Percentiles rank a stretch among this genome's conserved stretches.
These are phyloP conservation scores for Epichloe amarillans DNA, from an alignment of 2,329 filamentous ascomycete species.

Conservation along the genomic window DNA sequence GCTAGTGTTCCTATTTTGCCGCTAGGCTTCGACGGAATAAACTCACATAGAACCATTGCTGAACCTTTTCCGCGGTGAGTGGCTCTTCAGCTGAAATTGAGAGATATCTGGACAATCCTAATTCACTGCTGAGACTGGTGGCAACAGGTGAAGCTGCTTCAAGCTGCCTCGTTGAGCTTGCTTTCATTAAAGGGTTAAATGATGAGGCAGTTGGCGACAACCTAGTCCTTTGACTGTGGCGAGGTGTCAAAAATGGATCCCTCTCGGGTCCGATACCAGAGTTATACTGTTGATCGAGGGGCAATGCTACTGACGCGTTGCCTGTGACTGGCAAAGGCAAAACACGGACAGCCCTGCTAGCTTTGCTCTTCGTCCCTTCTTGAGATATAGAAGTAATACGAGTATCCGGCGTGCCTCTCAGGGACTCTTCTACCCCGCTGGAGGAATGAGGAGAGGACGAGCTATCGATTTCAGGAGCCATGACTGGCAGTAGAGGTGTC, in stretches of 20 bases:
- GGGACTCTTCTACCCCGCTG: constrained; percentile 38
- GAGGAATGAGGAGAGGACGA: constrained; percentile 39
- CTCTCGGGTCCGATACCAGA: constrained; percentile 21
- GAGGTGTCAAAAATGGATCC: constrained; percentile 40
- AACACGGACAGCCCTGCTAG: constrained; percentile 19
- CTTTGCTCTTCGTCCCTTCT: constrained; percentile 33
- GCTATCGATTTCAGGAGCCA: constrained; percentile 21
- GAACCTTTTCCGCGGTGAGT: constrained; percentile 25
- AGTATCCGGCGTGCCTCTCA: constrained; percentile 51
- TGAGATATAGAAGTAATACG: constrained; percentile 51
- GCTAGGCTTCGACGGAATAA: background rate
- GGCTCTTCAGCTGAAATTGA: constrained; percentile 22
- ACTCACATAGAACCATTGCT: constrained; percentile 32
- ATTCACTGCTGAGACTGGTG: constrained; percentile 29
- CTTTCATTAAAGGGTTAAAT: constrained; percentile 37
- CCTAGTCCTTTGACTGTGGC: constrained; percentile 23
- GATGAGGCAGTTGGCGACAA: constrained; percentile 51
- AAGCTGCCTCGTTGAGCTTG: constrained; percentile 7
- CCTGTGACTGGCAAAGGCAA: constrained; percentile 14
- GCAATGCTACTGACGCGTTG: constrained; percentile 11
- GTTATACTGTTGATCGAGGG: constrained; percentile 14
- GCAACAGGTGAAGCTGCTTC: constrained; percentile 17
- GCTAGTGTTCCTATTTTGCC: background rate
- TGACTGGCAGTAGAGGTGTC: background rate
- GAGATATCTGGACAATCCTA: constrained; percentile 32